Evolutionary conservation across 2,329 filamentous ascomycete species (phyloP).

Genomic region (Hypoxylon sp.): DNA sequence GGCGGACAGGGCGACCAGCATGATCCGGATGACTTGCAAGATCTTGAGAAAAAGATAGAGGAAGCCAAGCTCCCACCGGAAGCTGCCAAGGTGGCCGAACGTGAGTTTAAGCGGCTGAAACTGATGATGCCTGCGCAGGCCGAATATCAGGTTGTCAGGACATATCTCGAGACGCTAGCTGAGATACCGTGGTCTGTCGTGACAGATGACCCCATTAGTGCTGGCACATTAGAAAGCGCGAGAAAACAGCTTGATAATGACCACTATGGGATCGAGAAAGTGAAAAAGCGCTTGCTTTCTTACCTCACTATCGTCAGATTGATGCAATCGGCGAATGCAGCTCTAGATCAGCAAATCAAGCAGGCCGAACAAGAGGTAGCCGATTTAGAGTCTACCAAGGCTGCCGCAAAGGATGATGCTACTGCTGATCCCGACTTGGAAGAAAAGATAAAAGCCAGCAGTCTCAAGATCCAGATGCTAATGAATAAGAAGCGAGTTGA

Average conservation of each 20-base stretch:
- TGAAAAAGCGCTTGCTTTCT: conserved; percentile 96
- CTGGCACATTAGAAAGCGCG: conserved; percentile 82
- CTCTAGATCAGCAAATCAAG: conserved; percentile 84
- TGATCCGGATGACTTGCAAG: conserved; percentile 90
- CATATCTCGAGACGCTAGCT: conserved; percentile 92
- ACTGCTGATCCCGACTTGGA: conserved; percentile 57
- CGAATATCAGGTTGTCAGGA: conserved; percentile 93
- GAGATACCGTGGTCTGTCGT: conserved; percentile 93
- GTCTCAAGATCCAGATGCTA: conserved; percentile 80
- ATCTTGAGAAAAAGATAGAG: conserved; percentile 89
- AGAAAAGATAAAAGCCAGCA: conserved; percentile 60
- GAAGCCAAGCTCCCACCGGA: conserved; percentile 86
- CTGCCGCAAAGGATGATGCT: conserved; percentile 52
- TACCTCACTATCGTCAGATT: conserved; percentile 96
- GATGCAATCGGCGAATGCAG: conserved; percentile 90
- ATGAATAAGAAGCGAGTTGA: conserved; percentile 89
- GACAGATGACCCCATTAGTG: conserved; percentile 88
- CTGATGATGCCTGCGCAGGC: conserved; percentile 98
- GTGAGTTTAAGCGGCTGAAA: conserved; percentile 87
- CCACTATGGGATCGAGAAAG: conserved; percentile 95
- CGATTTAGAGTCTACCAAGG: conserved; percentile 61
- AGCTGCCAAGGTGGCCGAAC: conserved; percentile 89
- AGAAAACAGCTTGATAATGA: conserved; percentile 94
- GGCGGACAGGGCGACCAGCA: conserved; percentile 76
- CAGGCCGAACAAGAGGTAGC: conserved; percentile 72